phyloP scores from a whole-genome alignment of 108 stramenopile species.

The Nitzschia sp. region DNA sequence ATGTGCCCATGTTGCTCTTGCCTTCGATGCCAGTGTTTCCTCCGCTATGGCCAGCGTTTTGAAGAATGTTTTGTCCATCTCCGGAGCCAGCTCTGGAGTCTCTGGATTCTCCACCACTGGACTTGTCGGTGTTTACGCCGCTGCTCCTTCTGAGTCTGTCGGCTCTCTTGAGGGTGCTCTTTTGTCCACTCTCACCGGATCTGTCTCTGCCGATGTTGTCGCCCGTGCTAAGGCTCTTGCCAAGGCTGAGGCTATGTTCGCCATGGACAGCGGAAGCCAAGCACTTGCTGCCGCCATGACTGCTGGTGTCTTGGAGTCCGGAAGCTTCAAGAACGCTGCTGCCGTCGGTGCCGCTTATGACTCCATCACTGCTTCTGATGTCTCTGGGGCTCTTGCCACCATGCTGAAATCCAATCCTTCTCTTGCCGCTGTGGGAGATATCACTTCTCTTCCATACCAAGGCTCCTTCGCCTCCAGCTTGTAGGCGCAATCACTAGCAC shows the following conservation, averaged over 20 bases:
- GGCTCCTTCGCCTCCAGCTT: conserved; percentile 58
- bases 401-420: conserved; percentile 71
- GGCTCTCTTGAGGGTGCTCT: conserved; percentile 56
- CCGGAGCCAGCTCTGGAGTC: conserved; percentile 47
- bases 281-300: conserved; percentile 79
- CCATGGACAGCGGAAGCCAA: conserved; percentile 71
- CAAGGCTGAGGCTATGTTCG: conserved; percentile 73
- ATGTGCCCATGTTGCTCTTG: conserved; percentile 80
- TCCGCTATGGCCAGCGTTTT: conserved; percentile 63
- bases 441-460: conserved; percentile 71
- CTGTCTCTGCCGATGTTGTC: conserved; percentile 52
- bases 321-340: conserved; percentile 54
- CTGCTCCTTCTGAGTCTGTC: conserved; percentile 51
- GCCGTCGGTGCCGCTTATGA: conserved; percentile 68
- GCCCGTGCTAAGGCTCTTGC: conserved; percentile 72
- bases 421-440: conserved; percentile 84
- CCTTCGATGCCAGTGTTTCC: conserved; percentile 57
- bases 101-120: conserved; percentile 59
- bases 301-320: conserved; percentile 66
- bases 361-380: conserved; percentile 55
- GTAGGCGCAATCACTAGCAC: neutral
- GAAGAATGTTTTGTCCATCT: conserved; percentile 57
- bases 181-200: conserved; percentile 45
- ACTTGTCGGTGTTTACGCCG: conserved; percentile 78
- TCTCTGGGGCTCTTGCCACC: conserved; percentile 53